Evolutionary conservation across 2,329 filamentous ascomycete species (phyloP).

Genomic region (Scytalidium sp.): DNA sequence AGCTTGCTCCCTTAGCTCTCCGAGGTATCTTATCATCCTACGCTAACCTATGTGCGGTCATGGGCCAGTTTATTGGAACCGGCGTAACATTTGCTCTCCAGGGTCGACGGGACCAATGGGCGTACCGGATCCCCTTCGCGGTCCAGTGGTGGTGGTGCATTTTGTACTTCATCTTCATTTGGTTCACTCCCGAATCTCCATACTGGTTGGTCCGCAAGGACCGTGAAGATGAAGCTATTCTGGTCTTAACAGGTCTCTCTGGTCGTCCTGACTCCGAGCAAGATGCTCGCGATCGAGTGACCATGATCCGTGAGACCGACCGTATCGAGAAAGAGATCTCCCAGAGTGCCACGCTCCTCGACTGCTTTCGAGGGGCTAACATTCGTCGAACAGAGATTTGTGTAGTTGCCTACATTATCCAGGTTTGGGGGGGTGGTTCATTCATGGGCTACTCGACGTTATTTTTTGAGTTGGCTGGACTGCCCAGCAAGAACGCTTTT

Average conservation of each 20-base stretch:
- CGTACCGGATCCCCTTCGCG: constrained; percentile 42
- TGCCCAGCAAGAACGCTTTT: constrained; percentile 51
- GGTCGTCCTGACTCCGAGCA: too few species aligned
- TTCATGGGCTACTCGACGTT: constrained; percentile 66
- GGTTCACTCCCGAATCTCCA: constrained; percentile 41
- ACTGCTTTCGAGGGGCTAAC: constrained; percentile 81
- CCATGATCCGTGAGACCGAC: constrained; percentile 91
- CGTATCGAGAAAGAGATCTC: constrained; percentile 70
- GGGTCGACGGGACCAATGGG: constrained; percentile 37
- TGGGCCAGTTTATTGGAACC: constrained; percentile 46
- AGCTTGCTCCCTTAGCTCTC: constrained; percentile 49
- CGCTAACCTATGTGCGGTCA: constrained; percentile 48
- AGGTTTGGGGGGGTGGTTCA: constrained; percentile 58
- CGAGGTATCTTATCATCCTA: constrained; percentile 50
- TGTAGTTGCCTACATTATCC: constrained; percentile 55
- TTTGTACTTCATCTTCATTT: constrained; percentile 38
- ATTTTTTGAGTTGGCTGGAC: constrained; percentile 58
- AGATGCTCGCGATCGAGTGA: too few species aligned
- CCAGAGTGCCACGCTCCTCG: constrained; percentile 68
- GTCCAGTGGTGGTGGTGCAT: constrained; percentile 45
- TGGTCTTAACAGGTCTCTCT: too few species aligned
- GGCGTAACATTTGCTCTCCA: constrained; percentile 42
- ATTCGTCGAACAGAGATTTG: constrained; percentile 69
- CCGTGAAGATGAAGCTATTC: constrained; percentile 38
- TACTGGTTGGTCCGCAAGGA: constrained; percentile 45